Evolutionary conservation across 2,329 filamentous ascomycete species (phyloP), one percentile per base, ranked within the genome.

Genomic region (Apiospora pterosperma): DNA sequence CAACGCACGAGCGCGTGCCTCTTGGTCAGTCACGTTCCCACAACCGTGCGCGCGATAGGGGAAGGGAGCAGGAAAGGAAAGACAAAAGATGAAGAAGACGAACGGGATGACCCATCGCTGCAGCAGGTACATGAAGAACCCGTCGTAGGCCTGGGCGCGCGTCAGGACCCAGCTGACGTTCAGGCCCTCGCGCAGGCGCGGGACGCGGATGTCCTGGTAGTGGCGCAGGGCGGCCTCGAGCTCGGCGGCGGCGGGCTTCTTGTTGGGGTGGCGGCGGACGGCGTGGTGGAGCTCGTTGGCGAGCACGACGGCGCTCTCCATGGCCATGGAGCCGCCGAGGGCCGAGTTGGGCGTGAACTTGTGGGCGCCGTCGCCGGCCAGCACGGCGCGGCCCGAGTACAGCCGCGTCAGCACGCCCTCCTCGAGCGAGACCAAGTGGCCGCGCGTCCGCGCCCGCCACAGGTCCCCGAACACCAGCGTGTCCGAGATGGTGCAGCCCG

Each of bases 321-420:
- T 76, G 1, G 75, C 75, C n/a, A 64, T 70, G 65, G 78, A 79
- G 14, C 73, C 77, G 10, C 77, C 77, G 66, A 77, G 74, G 4
- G 75, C 77, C 19, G 72, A 63, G 52, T 77, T 77, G 1, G 73
- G 71, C 8, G 75, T 76, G 69, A 67, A 38, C 72, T 76, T 80
- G 65, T 80, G 76, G 6, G 70, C 74, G 3, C 76, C 70, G 64
- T 80, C 78, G 3, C 78, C 77, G 1, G 77, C 72, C 0, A 76
- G 63, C 6, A 77, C 72, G 16, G 76, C 73, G n/a, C 78, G 68
- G 11, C 75, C 74, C 21, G 71, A 72, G 55, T 75, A 72, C 74
- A 76, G 78, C 59, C 73, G 70, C 12, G 71, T 64, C 19, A 78
- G 67, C 1, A 76, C 69, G 16, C 72, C 75, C 68, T 80, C 78